Evolutionary conservation across 768 basidiomycete species (phyloP), one percentile per base, ranked within the genome.

Genomic region (Lactifluus hygrophoroides): DNA sequence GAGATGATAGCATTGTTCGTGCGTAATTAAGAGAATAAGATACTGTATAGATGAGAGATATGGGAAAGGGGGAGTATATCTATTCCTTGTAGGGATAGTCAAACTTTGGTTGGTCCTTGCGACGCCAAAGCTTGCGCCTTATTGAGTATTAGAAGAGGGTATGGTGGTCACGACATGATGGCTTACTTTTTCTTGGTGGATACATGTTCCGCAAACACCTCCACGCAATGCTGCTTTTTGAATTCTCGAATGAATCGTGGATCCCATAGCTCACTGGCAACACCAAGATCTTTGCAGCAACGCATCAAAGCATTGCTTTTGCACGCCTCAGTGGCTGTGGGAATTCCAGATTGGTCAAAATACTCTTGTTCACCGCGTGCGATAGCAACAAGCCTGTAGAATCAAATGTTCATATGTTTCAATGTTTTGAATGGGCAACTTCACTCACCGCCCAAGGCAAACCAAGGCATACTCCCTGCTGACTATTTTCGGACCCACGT

Each of bases 191-290:
- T 90, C 77, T 94, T 95, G 10, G 86, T 91, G 0, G 83, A 76
- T 0, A 84, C 51, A 67, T 98, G 86, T 68, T 95, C 92, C 0
- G 76, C 90, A 69, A 86, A 96, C 3, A 94, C 82, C 67, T 97
- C 94, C 7, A 87, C 66, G 65, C 90, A 91, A 66, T 95, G 64
- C 66, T 91, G 79, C 3, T 79, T 71, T 73, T 94, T 98, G 79
- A 95, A 98, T 66, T 88, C 83, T 30, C 93, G 86, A 65, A 97
- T 94, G 73, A 95, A 98, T 0, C 88, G 85, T 25, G 95, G 95
- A 68, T 98, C 95, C 94, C 95, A 97, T 23, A 98, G 83, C 72
- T 97, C 95, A 70, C 92, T 94, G 0, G 95, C 95, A 64, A 98
- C 79, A 11, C 95, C 95, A 40, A 98, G 74, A 68, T 98, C 95